Evolutionary conservation across 495 filamentous ascomycete genomes (phyloP).

Genomic region (Talaromyces thailandensis): DNA sequence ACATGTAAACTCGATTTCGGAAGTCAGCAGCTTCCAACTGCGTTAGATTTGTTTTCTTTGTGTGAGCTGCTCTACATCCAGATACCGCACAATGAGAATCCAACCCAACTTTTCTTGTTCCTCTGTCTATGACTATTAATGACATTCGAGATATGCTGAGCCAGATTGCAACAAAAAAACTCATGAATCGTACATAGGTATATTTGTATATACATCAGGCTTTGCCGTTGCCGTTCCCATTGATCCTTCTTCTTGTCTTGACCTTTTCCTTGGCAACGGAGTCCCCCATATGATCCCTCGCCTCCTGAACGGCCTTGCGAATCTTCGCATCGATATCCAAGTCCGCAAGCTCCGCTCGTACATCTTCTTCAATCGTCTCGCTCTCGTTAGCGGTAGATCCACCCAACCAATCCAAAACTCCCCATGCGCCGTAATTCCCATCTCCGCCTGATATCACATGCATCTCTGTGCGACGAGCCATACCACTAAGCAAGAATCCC

Average conservation of each 20-base stretch:
- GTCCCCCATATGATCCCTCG: constrained; percentile 16
- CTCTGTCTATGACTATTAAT: background rate
- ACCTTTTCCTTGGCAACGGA: constrained; percentile 10
- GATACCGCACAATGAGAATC: constrained; percentile 6
- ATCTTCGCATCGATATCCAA: constrained; percentile 17
- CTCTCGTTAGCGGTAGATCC: constrained; percentile 57
- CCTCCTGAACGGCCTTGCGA: constrained; percentile 17
- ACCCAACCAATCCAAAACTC: constrained; percentile 65
- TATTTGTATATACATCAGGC: background rate
- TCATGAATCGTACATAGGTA: background rate
- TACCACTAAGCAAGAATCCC: constrained; percentile 62
- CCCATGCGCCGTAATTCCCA: constrained; percentile 74
- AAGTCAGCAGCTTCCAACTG: constrained; percentile 6
- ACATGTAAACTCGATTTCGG: constrained; percentile 9
- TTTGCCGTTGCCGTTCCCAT: constrained; percentile 1
- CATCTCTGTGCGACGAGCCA: constrained; percentile 57
- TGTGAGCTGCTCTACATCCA: constrained; percentile 3
- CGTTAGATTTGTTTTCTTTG: constrained; percentile 7
- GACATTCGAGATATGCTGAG: background rate
- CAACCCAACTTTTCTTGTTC: constrained; percentile 5
- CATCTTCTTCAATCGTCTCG: constrained; percentile 40
- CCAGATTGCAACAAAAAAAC: background rate
- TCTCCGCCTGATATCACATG: constrained; percentile 53
- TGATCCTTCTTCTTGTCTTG: constrained; percentile 10
- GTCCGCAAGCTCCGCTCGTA: constrained; percentile 15